Evolutionary conservation across 495 filamentous ascomycete species (phyloP), one percentile per base, ranked within the genome.

Genomic region (Aspergillus ellipticus): DNA sequence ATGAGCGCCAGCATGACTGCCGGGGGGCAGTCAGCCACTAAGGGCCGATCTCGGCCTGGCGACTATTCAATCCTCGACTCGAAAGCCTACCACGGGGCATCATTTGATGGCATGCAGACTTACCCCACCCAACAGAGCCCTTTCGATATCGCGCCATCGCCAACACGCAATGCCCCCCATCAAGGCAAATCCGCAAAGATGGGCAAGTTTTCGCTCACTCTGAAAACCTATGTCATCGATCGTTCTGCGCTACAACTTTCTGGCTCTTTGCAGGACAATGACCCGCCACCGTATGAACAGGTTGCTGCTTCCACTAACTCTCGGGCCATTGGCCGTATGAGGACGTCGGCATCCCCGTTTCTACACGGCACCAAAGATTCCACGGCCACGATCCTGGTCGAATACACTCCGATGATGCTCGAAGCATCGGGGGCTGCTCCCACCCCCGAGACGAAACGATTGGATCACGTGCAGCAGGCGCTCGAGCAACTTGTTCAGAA

Each of bases 401-500:
- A 78, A 54, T 78, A 74, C 50, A 76, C 71, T 28, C 75, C 75
- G 1, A 74, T 78, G 66, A 71, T 76, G 39, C 64, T 68, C 13
- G 72, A 73, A 22, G 61, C 66, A 4, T 66, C 69, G 5, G 70
- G 64, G 31, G 54, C 64, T 15, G 46, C 62, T 8, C 69, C 65
- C 4, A 51, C 55, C 2, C 66, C 69, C 7, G 58, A 57, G 24
- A 67, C 60, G 13, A 56, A 67, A 15, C 63, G 75, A 10, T 48
- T 78, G 24, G 73, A 75, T 47, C 73, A 68, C 33, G 66, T 76
- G 15, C 70, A 78, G 53, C 56, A 71, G 29, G 72, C 73, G 3
- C 64, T 78, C 3, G 75, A 78, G 22, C 73, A 74, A 41, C 61
- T 78, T n/a, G 60, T 77, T 15, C 74, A 77, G 47, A 78, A 78